Evolutionary conservation across 768 basidiomycete species (phyloP).

Genomic region (Mycena indigotica): DNA sequence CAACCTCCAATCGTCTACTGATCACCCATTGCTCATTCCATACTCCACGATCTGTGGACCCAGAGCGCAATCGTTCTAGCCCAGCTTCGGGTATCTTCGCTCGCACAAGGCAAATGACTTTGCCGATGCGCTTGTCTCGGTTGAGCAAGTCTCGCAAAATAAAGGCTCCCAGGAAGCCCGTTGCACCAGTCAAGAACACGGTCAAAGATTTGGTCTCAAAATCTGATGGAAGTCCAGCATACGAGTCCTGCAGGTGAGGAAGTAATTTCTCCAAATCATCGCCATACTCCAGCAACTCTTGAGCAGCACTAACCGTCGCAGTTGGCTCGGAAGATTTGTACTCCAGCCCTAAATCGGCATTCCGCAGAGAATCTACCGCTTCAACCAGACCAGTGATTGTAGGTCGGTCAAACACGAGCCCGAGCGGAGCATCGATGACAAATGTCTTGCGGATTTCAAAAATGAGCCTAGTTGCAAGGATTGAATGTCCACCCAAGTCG

Average conservation of each 20-base stretch:
- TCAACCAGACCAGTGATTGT: constrained; percentile 77
- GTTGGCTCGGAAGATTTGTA: constrained; percentile 31
- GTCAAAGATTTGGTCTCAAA: constrained; percentile 60
- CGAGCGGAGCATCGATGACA: constrained; percentile 87
- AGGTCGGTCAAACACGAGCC: constrained; percentile 88
- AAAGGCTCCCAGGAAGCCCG: constrained; percentile 96
- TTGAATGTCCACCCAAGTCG: constrained; percentile 97
- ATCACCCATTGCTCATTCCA: constrained; percentile 88
- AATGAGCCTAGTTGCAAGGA: constrained; percentile 94
- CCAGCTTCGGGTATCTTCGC: constrained; percentile 64
- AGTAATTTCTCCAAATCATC: constrained; percentile 73
- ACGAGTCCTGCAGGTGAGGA: constrained; percentile 58
- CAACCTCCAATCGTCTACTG: constrained; percentile 69
- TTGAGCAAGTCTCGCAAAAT: constrained; percentile 79
- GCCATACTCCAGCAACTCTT: constrained; percentile 65
- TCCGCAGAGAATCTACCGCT: constrained; percentile 73
- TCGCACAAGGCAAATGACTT: constrained; percentile 92
- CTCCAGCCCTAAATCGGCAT: constrained; percentile 78
- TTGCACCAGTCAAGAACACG: constrained; percentile 94
- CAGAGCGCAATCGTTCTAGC: constrained; percentile 67
- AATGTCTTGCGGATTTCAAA: constrained; percentile 95
- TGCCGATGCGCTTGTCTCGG: constrained; percentile 62
- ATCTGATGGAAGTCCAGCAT: constrained; percentile 60
- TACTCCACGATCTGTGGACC: constrained; percentile 74
- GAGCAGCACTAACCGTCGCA: constrained; percentile 24